Evolutionary conservation across 2,329 filamentous ascomycete species (phyloP).

Genomic region (Cercospora zeina): DNA sequence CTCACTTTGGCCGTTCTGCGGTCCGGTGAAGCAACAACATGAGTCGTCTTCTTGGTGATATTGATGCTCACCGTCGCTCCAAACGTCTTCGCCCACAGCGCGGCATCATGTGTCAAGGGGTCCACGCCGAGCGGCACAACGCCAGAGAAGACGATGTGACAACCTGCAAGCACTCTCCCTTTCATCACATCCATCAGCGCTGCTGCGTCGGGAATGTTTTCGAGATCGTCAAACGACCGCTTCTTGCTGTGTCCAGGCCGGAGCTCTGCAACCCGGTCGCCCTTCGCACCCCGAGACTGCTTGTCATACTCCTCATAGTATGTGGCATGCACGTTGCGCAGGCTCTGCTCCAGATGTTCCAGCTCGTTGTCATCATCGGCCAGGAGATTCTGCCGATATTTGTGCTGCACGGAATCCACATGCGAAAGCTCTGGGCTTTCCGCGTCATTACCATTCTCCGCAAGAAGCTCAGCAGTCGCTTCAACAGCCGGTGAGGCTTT

Average conservation of each 20-base stretch:
- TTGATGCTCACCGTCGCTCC: slow-evolving; percentile 68
- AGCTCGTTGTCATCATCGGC: slow-evolving; percentile 88
- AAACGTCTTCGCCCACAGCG: slow-evolving; percentile 81
- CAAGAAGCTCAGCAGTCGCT: slow-evolving; percentile 44
- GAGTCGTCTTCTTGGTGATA: slow-evolving; percentile 59
- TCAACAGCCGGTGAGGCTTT: slow-evolving; percentile 53
- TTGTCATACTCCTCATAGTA: slow-evolving; percentile 84
- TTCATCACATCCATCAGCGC: slow-evolving; percentile 82
- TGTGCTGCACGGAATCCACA: slow-evolving; percentile 37
- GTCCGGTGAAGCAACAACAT: slow-evolving; percentile 69
- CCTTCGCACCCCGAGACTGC: slow-evolving; percentile 46
- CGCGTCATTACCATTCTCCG: slow-evolving; percentile 41
- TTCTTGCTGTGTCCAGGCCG: slow-evolving; percentile 56
- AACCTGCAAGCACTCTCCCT: slow-evolving; percentile 68
- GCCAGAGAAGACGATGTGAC: slow-evolving; percentile 83
- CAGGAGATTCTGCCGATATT: slow-evolving; percentile 71
- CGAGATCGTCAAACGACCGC: slow-evolving; percentile 50
- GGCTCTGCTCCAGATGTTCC: slow-evolving; percentile 69
- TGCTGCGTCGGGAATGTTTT: slow-evolving; percentile 79
- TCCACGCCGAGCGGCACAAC: slow-evolving; percentile 81
- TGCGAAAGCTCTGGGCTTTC: slow-evolving; percentile 42
- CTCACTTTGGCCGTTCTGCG: slow-evolving; percentile 87
- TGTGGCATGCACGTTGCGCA: slow-evolving; percentile 70
- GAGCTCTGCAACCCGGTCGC: slow-evolving; percentile 52
- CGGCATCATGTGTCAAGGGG: slow-evolving; percentile 73